Evolutionary conservation across 345 rosid genomes (phyloP).

Genomic region (Eucalyptus pumila): DNA sequence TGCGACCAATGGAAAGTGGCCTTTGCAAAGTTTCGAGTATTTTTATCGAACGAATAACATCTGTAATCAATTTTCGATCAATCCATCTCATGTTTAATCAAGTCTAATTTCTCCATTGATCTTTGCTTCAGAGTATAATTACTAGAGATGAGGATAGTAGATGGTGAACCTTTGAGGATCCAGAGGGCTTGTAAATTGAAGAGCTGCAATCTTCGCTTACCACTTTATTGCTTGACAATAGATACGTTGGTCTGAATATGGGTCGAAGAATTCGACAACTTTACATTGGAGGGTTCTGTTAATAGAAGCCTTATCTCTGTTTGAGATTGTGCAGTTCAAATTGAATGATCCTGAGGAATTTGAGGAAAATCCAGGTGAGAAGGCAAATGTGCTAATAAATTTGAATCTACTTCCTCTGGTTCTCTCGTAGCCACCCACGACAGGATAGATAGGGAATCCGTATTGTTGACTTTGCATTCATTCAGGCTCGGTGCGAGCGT

Average conservation of each 20-base stretch:
- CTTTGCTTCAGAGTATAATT: not conserved
- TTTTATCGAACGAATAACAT: not conserved
- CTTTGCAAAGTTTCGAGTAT: not conserved
- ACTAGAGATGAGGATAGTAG: not conserved
- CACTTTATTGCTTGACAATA: not conserved
- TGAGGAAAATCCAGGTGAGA: not conserved
- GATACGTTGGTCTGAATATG: not conserved
- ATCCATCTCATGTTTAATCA: not conserved
- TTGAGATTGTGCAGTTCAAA: not conserved
- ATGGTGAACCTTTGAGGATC: not conserved
- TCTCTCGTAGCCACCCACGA: not conserved
- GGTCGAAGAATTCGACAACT: not conserved
- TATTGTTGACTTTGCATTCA: not conserved
- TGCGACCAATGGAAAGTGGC: conserved; percentile 16
- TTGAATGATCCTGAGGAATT: not conserved
- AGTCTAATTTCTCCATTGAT: not conserved
- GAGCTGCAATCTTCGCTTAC: not conserved
- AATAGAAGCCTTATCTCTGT: not conserved
- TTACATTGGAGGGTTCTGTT: not conserved
- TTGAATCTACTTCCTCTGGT: not conserved
- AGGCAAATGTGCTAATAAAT: not conserved
- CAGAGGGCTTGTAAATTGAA: not conserved
- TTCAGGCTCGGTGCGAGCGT: not conserved
- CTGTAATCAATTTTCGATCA: not conserved
- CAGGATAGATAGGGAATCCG: not conserved